Evolutionary conservation across 352 stramenopile genomes (phyloP).

Genomic region (Discostella stelligera): DNA sequence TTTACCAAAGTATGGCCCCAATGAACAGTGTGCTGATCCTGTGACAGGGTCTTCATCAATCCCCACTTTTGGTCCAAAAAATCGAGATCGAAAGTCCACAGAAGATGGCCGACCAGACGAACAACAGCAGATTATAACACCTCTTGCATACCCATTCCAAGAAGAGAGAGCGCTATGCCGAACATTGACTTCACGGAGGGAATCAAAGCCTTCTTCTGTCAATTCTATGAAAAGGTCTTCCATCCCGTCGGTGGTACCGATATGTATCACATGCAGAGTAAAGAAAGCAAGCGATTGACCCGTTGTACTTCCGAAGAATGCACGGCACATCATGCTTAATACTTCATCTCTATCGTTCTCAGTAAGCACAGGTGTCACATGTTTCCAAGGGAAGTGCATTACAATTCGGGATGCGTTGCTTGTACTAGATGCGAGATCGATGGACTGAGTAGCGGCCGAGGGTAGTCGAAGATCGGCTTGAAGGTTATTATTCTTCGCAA

Average conservation of each 20-base stretch:
- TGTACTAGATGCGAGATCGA: conserved; percentile 5
- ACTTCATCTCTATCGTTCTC: conserved; percentile 38
- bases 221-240: conserved; percentile 79
- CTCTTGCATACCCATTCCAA: conserved; percentile 66
- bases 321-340: conserved; percentile 59
- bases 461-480: conserved; percentile 29
- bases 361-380: conserved; percentile 45
- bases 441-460: neutral
- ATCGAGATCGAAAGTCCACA: conserved; percentile 81
- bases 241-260: conserved; percentile 62
- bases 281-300: conserved; percentile 23
- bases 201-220: conserved; percentile 60
- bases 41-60: conserved; percentile 90
- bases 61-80: conserved; percentile 88
- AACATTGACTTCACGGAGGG: conserved; percentile 41
- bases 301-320: conserved; percentile 45
- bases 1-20: conserved; percentile 87
- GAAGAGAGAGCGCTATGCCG: conserved; percentile 57
- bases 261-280: conserved; percentile 49
- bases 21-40: conserved; percentile 87
- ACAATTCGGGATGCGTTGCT: conserved; percentile 41
- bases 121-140: conserved; percentile 77
- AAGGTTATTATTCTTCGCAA: conserved; percentile 64
- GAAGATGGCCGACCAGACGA: conserved; percentile 10
- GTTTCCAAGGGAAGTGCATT: conserved; percentile 74